These are phyloP conservation scores for Fusarium cyanostomum DNA, from an alignment of 2,329 filamentous ascomycete species.

Conservation along the genomic window DNA sequence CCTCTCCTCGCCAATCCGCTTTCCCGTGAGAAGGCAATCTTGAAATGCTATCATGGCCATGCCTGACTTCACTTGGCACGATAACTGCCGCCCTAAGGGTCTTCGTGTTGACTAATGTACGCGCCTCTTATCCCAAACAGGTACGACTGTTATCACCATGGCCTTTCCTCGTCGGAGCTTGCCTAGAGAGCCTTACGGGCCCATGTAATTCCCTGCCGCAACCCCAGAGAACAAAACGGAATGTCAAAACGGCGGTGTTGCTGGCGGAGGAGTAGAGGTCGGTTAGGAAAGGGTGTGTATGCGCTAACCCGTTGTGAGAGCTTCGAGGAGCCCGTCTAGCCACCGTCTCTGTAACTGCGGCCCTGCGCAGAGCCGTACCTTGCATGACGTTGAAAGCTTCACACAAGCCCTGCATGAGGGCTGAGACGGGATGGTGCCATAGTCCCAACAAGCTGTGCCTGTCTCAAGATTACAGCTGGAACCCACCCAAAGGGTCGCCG, in stretches of 20 bases:
- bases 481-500: not conserved
- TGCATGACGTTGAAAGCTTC: constrained; percentile 24
- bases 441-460: constrained; percentile 2
- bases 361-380: constrained; percentile 7
- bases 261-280: not conserved
- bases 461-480: constrained; percentile 9
- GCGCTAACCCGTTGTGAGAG: not conserved
- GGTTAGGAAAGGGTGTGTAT: not conserved
- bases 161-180: too few relatives aligned
- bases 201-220: constrained; percentile 1
- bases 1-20: not conserved
- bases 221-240: constrained; percentile 7
- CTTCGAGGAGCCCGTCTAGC: not conserved
- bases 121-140: constrained; percentile 1
- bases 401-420: constrained; percentile 16
- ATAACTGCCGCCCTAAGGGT: constrained; percentile 1
- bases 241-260: constrained; percentile 1
- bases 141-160: not conserved
- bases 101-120: constrained; percentile 1
- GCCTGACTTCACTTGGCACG: constrained; percentile 9
- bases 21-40: not conserved
- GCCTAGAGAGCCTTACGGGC: not conserved
- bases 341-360: not conserved
- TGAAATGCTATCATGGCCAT: constrained; percentile 10
- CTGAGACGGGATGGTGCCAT: constrained; percentile 28